Percentiles rank a stretch among this genome's conserved stretches.
Evolutionary conservation across 2,329 filamentous ascomycete genomes (phyloP).

Genomic region (Aspergillus sp.): DNA sequence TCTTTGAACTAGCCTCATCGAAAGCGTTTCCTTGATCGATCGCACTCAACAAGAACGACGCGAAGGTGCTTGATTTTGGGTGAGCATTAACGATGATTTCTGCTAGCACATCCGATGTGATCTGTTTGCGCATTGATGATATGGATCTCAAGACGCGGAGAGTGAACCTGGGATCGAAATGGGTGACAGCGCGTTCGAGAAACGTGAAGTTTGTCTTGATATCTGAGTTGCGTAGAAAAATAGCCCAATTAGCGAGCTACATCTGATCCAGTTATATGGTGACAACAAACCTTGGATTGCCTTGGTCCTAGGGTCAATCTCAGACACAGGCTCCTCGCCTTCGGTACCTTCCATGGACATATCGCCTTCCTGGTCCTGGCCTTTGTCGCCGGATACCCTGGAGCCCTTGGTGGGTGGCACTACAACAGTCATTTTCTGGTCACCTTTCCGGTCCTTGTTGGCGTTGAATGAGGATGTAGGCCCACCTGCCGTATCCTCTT

Average conservation of each 20-base stretch:
- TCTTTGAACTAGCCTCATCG: conserved; percentile 62
- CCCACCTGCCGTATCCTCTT: conserved; percentile 58
- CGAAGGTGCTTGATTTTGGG: conserved; percentile 64
- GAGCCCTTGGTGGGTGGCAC: conserved; percentile 70
- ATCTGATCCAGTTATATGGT: not conserved
- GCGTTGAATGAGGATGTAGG: conserved; percentile 56
- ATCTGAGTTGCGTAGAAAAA: conserved; percentile 55
- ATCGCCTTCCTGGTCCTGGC: conserved; percentile 66
- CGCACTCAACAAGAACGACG: conserved; percentile 68
- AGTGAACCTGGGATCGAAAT: conserved; percentile 94
- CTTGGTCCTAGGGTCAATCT: conserved; percentile 50
- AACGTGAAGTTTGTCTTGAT: conserved; percentile 93
- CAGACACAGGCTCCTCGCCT: conserved; percentile 40
- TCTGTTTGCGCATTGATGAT: conserved; percentile 89
- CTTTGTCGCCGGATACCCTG: conserved; percentile 56
- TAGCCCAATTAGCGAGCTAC: conserved; percentile 7
- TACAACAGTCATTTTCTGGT: conserved; percentile 78
- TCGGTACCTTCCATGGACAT: conserved; percentile 66
- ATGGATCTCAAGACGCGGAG: conserved; percentile 92
- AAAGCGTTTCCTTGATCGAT: conserved; percentile 67
- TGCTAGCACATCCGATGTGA: conserved; percentile 77
- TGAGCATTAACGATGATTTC: conserved; percentile 82
- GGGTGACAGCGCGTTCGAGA: conserved; percentile 83
- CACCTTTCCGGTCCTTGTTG: conserved; percentile 68
- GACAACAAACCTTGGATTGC: conserved; percentile 47